These are phyloP conservation scores for Coniochaeta sp. DNA, from an alignment of 2,329 filamentous ascomycete species.

Conservation along the genomic window DNA sequence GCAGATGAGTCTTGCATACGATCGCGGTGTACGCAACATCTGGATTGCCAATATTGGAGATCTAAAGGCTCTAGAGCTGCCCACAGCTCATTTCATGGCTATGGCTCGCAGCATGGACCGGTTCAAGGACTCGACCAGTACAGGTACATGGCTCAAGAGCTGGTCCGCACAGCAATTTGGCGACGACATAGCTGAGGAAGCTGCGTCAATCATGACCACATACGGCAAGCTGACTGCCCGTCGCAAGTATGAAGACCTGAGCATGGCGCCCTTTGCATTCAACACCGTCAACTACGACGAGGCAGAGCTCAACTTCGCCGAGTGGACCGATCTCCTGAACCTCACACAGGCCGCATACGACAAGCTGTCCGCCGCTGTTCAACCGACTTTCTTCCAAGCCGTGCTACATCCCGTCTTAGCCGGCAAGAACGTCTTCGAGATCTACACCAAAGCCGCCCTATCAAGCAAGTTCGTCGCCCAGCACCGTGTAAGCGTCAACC, in stretches of 20 bases:
- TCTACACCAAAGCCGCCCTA: slow-evolving; percentile 35
- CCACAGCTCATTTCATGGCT: slow-evolving; percentile 45
- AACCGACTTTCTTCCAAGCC: slow-evolving; percentile 47
- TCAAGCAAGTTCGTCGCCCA: slow-evolving; percentile 38
- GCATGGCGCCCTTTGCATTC: slow-evolving; percentile 28
- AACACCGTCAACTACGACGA: slow-evolving; percentile 52
- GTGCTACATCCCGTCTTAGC: slow-evolving; percentile 49
- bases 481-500: slow-evolving; percentile 37
- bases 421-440: slow-evolving; percentile 42
- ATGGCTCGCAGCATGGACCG: slow-evolving; percentile 43
- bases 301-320: slow-evolving; percentile 41
- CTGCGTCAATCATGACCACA: slow-evolving; percentile 41
- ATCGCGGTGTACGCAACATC: slow-evolving; percentile 43
- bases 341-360: slow-evolving; percentile 37
- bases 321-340: slow-evolving; percentile 39
- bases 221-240: slow-evolving; percentile 27
- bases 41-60: slow-evolving; percentile 62
- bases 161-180: slow-evolving; percentile 44
- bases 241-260: slow-evolving; percentile 27
- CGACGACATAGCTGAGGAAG: slow-evolving; percentile 30
- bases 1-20: slow-evolving; percentile 56
- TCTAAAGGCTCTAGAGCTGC: slow-evolving; percentile 48
- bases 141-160: slow-evolving; percentile 33
- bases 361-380: slow-evolving; percentile 28
- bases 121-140: slow-evolving; percentile 24